These are phyloP conservation scores for Aspergillus phoenicis DNA, from an alignment of 2,329 filamentous ascomycete species.

Conservation along the genomic window DNA sequence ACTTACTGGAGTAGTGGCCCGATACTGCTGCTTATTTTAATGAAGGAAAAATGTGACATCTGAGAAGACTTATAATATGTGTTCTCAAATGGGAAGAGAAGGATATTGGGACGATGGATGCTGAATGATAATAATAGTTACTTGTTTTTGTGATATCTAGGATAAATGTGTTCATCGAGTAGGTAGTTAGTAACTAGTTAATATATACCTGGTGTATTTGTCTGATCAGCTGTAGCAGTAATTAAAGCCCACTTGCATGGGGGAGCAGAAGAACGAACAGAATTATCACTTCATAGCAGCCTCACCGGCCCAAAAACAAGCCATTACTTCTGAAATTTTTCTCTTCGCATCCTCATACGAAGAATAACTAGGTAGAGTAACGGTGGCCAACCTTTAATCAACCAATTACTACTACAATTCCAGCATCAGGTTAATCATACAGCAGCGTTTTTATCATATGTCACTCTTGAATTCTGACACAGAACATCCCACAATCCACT, in stretches of 20 bases:
- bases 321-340: too few species aligned
- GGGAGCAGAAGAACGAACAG: background rate
- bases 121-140: background rate
- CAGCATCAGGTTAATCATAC: too few species aligned
- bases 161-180: background rate
- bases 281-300: too few species aligned
- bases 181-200: conserved; percentile 35
- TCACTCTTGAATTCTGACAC: too few species aligned
- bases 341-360: too few species aligned
- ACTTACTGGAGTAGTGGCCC: background rate
- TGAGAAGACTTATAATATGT: background rate
- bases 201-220: conserved; percentile 4
- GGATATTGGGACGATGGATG: background rate
- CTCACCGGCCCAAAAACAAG: too few species aligned
- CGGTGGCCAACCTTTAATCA: too few species aligned
- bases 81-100: background rate
- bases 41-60: background rate
- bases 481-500: too few species aligned
- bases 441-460: too few species aligned
- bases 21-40: background rate
- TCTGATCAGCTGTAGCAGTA: too few species aligned
- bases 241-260: background rate
- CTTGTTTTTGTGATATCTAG: background rate
- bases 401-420: too few species aligned
- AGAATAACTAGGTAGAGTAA: too few species aligned